Conservation (phyloP, 1,284 basidiomycete genomes). For the Trametes pubescens region DNA sequence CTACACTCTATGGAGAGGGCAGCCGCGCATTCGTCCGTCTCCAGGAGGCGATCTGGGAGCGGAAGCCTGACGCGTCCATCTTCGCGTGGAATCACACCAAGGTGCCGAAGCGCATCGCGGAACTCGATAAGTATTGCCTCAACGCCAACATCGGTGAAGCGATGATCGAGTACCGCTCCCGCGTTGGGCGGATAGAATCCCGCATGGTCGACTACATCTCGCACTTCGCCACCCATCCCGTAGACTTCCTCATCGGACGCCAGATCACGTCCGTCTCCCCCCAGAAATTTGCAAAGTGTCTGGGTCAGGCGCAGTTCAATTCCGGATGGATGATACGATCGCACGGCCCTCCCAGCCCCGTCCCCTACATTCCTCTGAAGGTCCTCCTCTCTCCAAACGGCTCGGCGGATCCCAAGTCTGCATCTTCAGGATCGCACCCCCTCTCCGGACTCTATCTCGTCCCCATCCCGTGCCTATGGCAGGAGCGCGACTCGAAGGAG, state of each 20-base stretch:
- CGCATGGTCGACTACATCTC: neutral
- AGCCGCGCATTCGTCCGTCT: neutral
- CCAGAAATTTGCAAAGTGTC: neutral
- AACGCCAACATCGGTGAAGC: neutral
- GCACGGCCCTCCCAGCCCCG: neutral
- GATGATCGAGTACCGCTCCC: neutral
- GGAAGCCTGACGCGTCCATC: neutral
- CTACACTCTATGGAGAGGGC: conserved; percentile 13
- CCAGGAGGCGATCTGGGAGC: neutral
- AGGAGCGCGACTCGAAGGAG: neutral
- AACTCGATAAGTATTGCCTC: neutral
- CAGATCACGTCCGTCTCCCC: neutral
- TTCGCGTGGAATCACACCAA: neutral
- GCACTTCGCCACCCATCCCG: neutral
- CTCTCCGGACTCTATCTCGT: neutral
- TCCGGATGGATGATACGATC: neutral
- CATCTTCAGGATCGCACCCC: neutral
- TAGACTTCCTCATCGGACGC: neutral
- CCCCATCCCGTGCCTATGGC: neutral
- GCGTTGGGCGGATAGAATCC: neutral
- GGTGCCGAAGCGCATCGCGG: neutral
- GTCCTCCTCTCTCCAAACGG: neutral
- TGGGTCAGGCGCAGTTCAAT: neutral
- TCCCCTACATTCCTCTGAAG: neutral
- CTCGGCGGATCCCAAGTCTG: neutral